A percentile compares a stretch with the other conserved stretches of the same genome.
phyloP scores from a whole-genome alignment of 257 asterid species.

The Nicotiana undulata region DNA sequence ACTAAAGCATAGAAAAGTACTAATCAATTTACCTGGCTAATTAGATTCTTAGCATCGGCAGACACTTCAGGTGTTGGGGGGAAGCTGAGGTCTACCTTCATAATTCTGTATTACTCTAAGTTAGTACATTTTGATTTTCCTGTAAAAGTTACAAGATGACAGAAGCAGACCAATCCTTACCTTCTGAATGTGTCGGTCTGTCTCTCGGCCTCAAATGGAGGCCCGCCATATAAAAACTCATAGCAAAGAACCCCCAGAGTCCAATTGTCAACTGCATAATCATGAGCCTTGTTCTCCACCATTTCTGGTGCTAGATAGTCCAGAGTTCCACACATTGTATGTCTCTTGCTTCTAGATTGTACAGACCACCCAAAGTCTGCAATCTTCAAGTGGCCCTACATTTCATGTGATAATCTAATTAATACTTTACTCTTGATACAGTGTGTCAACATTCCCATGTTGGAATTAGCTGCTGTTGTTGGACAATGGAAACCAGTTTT shows the following conservation, averaged over 20 bases:
- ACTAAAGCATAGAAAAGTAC: background rate
- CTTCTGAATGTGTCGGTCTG: constrained; percentile 75
- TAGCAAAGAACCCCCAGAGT: constrained; percentile 84
- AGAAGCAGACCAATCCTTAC: constrained; percentile 20
- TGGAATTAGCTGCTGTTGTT: background rate
- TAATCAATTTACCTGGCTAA: constrained; percentile 46
- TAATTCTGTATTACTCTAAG: constrained; percentile 41
- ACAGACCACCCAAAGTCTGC: constrained; percentile 99
- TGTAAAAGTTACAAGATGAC: background rate
- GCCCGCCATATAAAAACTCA: constrained; percentile 75
- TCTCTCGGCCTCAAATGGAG: constrained; percentile 92
- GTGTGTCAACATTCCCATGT: background rate
- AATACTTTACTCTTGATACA: background rate
- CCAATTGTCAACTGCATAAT: constrained; percentile 90
- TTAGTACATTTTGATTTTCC: constrained; percentile 3
- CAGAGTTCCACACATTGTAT: constrained; percentile 89
- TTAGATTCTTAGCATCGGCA: constrained; percentile 70
- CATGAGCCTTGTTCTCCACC: constrained; percentile 92
- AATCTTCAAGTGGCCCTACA: constrained; percentile 78
- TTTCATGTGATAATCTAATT: constrained; percentile 8
- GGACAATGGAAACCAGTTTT: background rate
- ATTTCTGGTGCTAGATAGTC: constrained; percentile 97
- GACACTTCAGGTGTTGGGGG: constrained; percentile 59
- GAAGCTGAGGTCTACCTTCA: constrained; percentile 84
- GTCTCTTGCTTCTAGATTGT: constrained; percentile 75